Conservation (phyloP, 805 yeast genomes). For the Cephaloascus albidus region DNA sequence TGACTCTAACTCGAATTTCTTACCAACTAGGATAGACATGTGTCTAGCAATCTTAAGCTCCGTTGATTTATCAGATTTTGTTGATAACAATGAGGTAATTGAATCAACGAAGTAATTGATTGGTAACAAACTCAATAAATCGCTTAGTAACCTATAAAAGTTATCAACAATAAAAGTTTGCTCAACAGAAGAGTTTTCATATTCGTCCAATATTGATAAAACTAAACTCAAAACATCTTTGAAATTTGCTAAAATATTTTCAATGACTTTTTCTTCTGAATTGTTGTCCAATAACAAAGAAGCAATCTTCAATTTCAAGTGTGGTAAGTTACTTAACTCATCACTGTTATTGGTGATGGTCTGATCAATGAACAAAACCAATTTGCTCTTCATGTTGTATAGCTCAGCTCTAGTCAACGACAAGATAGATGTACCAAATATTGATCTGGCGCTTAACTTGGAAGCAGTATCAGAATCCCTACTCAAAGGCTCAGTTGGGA, state of each 20-base stretch:
- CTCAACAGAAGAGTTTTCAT: constrained; percentile 11
- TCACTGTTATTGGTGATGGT: constrained; percentile 29
- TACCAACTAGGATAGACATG: constrained; percentile 50
- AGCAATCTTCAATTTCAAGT: constrained; percentile 33
- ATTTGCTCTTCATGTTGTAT: constrained; percentile 33
- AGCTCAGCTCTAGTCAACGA: constrained; percentile 41
- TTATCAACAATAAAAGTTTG: constrained; percentile 23
- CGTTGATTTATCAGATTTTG: constrained; percentile 25
- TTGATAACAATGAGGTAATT: constrained; percentile 29
- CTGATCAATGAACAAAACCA: constrained; percentile 49
- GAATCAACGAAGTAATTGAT: constrained; percentile 62
- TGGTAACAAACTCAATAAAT: constrained; percentile 64
- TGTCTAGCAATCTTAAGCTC: constrained; percentile 46
- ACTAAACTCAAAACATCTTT: constrained; percentile 23
- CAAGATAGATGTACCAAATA: constrained; percentile 55
- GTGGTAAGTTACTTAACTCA: constrained; percentile 28
- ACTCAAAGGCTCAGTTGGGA: constrained; percentile 34
- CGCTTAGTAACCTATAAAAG: constrained; percentile 49
- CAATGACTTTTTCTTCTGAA: constrained; percentile 16
- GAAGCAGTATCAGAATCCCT: constrained; percentile 24
- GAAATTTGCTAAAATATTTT: constrained; percentile 24
- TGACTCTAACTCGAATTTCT: constrained; percentile 64
- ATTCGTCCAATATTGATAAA: constrained; percentile 26
- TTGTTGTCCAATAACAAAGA: constrained; percentile 35
- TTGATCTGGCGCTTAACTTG: constrained; percentile 38